phyloP scores from a whole-genome alignment of 495 filamentous ascomycete genomes.

The Choiromyces venosus region DNA sequence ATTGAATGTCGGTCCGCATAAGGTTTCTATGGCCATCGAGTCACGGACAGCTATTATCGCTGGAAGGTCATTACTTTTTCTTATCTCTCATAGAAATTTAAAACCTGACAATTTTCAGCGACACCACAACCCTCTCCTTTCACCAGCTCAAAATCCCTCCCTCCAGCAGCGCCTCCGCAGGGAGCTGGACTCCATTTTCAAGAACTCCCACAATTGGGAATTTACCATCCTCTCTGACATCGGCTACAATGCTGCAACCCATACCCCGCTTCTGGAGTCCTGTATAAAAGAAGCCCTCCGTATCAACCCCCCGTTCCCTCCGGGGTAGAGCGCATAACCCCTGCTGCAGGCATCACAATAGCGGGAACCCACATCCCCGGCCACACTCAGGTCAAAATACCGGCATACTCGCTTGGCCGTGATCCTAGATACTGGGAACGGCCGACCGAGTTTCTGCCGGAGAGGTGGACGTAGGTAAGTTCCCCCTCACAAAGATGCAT shows the following conservation, averaged over 20 bases:
- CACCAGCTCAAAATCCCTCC: background rate
- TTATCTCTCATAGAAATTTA: too few species aligned
- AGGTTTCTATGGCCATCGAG: background rate
- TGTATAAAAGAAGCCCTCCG: background rate
- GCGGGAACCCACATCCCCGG: conserved; percentile 48
- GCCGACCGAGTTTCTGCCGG: conserved; percentile 25
- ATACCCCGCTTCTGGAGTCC: background rate
- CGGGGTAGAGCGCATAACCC: conserved; percentile 43
- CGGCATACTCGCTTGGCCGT: background rate
- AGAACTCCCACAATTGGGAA: background rate
- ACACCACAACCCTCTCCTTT: background rate
- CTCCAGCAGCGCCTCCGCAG: background rate
- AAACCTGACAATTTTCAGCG: too few species aligned
- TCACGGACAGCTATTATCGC: background rate
- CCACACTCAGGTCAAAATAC: conserved; percentile 18
- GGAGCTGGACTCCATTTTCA: background rate
- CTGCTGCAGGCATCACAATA: conserved; percentile 47
- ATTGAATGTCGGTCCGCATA: too few species aligned
- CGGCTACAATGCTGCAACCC: background rate
- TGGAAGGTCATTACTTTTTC: background rate
- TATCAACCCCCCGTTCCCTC: background rate
- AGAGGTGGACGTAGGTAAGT: conserved; percentile 24
- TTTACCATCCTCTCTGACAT: background rate
- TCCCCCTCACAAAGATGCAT: conserved; percentile 15
- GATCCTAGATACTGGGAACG: conserved; percentile 18